Evolutionary conservation across 257 asterid species (phyloP).

Genomic region (Solanum pimpinellifolium): DNA sequence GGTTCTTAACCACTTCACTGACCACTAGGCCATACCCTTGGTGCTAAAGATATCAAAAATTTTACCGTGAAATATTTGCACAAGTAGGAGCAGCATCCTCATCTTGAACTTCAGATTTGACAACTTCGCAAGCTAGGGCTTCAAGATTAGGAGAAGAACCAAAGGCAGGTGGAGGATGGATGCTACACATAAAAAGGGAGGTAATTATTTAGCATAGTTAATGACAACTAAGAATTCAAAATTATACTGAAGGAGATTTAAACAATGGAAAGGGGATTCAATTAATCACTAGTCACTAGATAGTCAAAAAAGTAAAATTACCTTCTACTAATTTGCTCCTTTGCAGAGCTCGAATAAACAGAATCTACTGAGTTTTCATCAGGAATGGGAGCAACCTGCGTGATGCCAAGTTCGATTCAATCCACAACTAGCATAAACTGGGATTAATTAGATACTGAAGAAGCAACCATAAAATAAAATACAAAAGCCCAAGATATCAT

Average conservation of each 20-base stretch:
- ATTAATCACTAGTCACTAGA: neutral
- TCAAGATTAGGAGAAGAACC: slow-evolving; percentile 98
- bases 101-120: slow-evolving; percentile 50
- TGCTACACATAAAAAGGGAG: slow-evolving; percentile 30
- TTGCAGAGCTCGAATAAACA: slow-evolving; percentile 40
- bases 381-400: slow-evolving; percentile 55
- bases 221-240: neutral
- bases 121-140: slow-evolving; percentile 74
- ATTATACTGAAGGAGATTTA: neutral
- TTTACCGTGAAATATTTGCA: slow-evolving; percentile 45
- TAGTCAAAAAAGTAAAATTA: neutral
- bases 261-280: neutral
- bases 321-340: slow-evolving; percentile 27
- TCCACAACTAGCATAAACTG: slow-evolving; percentile 10
- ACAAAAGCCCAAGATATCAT: neutral
- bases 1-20: neutral
- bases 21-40: neutral
- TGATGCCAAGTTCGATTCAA: slow-evolving; percentile 4
- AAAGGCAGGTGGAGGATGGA: slow-evolving; percentile 98
- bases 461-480: neutral
- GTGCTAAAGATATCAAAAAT: neutral
- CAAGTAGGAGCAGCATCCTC: slow-evolving; percentile 31
- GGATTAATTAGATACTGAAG: neutral
- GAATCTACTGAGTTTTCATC: slow-evolving; percentile 52
- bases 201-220: slow-evolving; percentile 6